A percentile compares a stretch with the other conserved stretches of the same genome.
Conservation (phyloP, 2,329 filamentous ascomycete genomes). For the Xylariaceae sp. region DNA sequence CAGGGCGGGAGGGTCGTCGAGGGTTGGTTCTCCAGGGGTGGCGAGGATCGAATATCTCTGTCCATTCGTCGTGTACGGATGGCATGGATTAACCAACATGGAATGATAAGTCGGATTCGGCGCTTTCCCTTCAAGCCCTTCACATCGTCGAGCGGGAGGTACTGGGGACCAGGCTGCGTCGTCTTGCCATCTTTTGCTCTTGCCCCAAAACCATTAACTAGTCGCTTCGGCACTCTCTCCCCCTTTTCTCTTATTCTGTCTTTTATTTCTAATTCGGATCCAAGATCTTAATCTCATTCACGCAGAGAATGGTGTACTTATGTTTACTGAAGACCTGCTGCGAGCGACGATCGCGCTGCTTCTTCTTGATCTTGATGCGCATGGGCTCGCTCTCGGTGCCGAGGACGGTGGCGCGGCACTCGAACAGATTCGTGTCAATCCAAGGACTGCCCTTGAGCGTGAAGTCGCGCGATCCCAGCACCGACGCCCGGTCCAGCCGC, state of each 20-base stretch:
- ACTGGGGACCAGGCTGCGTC: no score
- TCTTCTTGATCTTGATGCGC: constrained; percentile 73
- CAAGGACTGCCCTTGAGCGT: constrained; percentile 79
- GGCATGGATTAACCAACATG: no score
- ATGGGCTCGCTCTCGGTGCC: constrained; percentile 78
- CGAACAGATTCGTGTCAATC: constrained; percentile 76
- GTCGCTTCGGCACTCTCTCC: background rate
- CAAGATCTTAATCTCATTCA: constrained; percentile 70
- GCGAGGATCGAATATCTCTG: no score
- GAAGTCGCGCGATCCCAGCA: constrained; percentile 82
- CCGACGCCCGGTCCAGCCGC: constrained; percentile 77
- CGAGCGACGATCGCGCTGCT: constrained; percentile 66
- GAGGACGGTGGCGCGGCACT: constrained; percentile 78
- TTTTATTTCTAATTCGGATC: constrained; percentile 14
- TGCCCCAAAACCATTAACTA: background rate
- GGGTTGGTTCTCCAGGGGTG: no score
- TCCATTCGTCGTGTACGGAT: no score
- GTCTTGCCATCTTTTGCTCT: no score
- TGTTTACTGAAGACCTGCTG: constrained; percentile 86
- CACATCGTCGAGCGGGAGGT: no score
- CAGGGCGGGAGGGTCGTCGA: background rate
- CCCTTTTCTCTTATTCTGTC: background rate
- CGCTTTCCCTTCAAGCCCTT: no score
- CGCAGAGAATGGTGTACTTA: constrained; percentile 75
- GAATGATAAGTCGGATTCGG: no score